phyloP scores from a whole-genome alignment of 805 yeast species.

The Candida endomychidarum region DNA sequence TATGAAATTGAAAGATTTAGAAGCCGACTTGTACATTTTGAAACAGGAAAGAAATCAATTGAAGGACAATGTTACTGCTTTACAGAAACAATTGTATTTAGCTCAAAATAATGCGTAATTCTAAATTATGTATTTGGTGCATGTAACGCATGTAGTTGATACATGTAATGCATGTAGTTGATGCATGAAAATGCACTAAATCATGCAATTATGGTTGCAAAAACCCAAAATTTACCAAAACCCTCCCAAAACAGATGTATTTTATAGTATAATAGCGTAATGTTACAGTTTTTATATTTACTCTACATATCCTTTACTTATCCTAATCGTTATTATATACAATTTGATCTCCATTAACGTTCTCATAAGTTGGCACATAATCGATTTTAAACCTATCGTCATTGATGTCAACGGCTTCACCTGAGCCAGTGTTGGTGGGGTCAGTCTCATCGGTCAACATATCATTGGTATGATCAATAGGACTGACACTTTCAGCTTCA shows the following conservation, averaged over 20 bases:
- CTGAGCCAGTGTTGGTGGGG: neutral
- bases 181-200: too few species aligned
- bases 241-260: too few species aligned
- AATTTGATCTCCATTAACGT: slow-evolving; percentile 4
- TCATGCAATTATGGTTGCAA: too few species aligned
- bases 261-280: slow-evolving; percentile 2
- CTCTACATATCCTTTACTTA: neutral
- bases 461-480: slow-evolving; percentile 16
- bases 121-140: neutral
- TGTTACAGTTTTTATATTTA: too few species aligned
- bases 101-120: slow-evolving; percentile 12
- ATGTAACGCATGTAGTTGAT: too few species aligned
- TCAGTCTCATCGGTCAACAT: slow-evolving; percentile 3
- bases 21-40: slow-evolving; percentile 78
- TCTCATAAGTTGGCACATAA: slow-evolving; percentile 33
- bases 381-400: slow-evolving; percentile 24
- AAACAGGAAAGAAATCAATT: slow-evolving; percentile 83
- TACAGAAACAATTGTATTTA: slow-evolving; percentile 57
- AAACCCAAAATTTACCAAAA: too few species aligned
- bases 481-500: slow-evolving; percentile 22
- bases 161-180: too few species aligned
- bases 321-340: slow-evolving; percentile 2
- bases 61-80: slow-evolving; percentile 55
- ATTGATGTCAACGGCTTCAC: slow-evolving; percentile 13
- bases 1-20: slow-evolving; percentile 75